phyloP scores from a whole-genome alignment of 2,329 filamentous ascomycete species.

The Xylaria sp. region DNA sequence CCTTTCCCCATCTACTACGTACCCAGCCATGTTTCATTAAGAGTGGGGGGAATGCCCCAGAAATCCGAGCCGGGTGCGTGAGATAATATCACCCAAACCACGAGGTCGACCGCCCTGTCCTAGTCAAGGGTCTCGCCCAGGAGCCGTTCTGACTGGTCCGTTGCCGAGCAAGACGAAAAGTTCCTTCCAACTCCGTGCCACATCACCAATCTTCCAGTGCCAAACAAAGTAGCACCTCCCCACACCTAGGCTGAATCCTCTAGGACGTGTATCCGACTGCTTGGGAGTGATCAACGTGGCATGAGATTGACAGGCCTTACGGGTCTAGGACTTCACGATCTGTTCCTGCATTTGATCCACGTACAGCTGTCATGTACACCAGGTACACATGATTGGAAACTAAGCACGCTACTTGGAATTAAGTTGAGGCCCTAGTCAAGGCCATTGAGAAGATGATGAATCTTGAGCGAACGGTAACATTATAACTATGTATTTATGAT shows the following conservation, averaged over 20 bases:
- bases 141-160: constrained; percentile 32
- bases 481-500: not conserved
- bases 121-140: constrained; percentile 7
- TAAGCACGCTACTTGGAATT: constrained; percentile 5
- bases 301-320: constrained; percentile 23
- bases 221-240: not conserved
- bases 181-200: constrained; percentile 7
- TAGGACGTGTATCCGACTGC: constrained; percentile 30
- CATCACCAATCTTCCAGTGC: constrained; percentile 19
- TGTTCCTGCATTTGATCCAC: constrained; percentile 30
- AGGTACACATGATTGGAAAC: constrained; percentile 6
- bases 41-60: constrained; percentile 26
- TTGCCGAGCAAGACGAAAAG: constrained; percentile 29
- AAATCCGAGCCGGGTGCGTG: constrained; percentile 25
- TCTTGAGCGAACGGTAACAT: not conserved
- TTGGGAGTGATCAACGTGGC: constrained; percentile 37
- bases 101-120: constrained; percentile 20
- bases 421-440: not conserved
- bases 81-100: constrained; percentile 37
- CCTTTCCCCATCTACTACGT: not conserved
- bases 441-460: not conserved
- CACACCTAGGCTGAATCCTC: constrained; percentile 20
- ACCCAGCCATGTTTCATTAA: constrained; percentile 7
- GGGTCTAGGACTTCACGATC: constrained; percentile 15
- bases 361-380: not conserved